Base-by-base conservation (phyloP, 768 basidiomycete species). In the Porpolomopsis calyptriformis region DNA sequence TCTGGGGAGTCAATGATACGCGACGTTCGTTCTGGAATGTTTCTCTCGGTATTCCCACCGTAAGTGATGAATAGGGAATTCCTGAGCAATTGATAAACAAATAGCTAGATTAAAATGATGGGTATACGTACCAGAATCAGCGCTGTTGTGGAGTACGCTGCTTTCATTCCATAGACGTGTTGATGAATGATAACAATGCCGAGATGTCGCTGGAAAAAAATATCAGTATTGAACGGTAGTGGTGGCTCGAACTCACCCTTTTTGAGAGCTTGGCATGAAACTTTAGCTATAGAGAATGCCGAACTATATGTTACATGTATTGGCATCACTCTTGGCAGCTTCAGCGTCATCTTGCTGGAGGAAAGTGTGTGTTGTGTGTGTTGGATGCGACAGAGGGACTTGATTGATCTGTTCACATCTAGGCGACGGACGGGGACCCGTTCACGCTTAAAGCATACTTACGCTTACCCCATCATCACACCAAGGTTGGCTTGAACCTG, bases 1-100 rank as follows among this genome's bases (percentile, higher is more conserved):
- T 90, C 57, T 82, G 76, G 3, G 89, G 89, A 0, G 89, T 87
- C 5, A 92, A 64, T 31, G 87, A 74, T 36, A 91, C 87, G 43
- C 89, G 78, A 40, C 81, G 73, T 59, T 92, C 89, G 50, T 80
- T 76, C 2, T 82, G 81, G 57, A 76, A 89, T 35, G 74, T 71
- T 64, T 92, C 89, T 44, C 72, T 72, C 10, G 88, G 86, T 14
- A 86, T 75, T 20, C 89, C 89, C 46, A 92, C 71, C 6, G 73
- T 77, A 29, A 92, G 68, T 16, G 77, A 73, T 2, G 83, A 73
- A 61, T 89, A 92, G 27, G 85, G 80, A 20, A 64, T 60, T 20
- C 71, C 68, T 53, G 65, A 56, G n/a, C 9, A 10, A 7, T 9
- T 23, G 33, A 18, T 2, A 35, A 26, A 11, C 14, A n/a, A n/a